Base-by-base conservation (phyloP, 169 alveolate genomes). In the Neospora caninum region DNA sequence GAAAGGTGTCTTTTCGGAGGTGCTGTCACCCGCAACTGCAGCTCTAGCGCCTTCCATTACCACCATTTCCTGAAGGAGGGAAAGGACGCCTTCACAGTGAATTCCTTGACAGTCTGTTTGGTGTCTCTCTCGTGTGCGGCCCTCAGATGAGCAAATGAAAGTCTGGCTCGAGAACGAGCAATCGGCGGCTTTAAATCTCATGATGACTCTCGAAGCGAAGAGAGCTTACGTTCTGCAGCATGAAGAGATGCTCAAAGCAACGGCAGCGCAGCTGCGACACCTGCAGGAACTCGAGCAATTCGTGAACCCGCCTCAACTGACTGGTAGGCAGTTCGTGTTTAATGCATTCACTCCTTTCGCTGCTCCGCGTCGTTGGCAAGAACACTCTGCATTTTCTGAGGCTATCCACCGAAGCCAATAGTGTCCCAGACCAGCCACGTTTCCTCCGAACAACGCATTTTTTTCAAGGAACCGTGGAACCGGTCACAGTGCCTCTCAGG, bases 161-260 rank as follows among this genome's bases (percentile, higher is more conserved):
- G 94, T 91, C 54, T 91, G 94, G 94, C 88, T 91, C 43, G 94
- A 91, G 94, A 58, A 58, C 38, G 94, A 82, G 39, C 94, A 70
- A 29, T 31, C n/a, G 34, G 82, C 94, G 34, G 94, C 89, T 36
- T 73, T 88, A 10, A 80, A 82, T 25, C 84, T 91, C 86, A 67
- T 91, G 83, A 58, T 91, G 88, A 91, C 94, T 41, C 80, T 91
- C 42, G 86, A 49, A 39, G 94, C 94, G 88, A 91, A 91, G 80
- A 39, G 94, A 36, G 80, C 53, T 31, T 78, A 45, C 41, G 92
- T 88, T 29, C 92, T 88, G 25, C 92, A 88, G 64, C 92, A 88
- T 36, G 92, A 88, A 36, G 84, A 88, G 64, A 45, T 45, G 92
- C 83, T 88, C 38, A 84, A 25, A 41, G n/a, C 53, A 18, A 53